Evolutionary conservation across 2,329 filamentous ascomycete genomes (phyloP).

Genomic region (Thelonectria blattea): DNA sequence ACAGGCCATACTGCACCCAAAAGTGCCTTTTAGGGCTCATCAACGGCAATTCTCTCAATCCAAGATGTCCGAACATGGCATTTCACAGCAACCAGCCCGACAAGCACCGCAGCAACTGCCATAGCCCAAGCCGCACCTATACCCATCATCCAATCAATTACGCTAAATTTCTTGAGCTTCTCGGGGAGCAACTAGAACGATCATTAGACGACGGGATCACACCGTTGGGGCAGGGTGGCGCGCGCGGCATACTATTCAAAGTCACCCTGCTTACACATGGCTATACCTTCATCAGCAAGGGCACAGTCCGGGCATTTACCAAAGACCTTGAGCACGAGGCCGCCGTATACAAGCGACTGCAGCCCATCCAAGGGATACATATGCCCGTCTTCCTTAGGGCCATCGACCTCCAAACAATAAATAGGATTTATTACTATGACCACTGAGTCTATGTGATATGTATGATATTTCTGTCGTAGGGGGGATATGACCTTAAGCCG

Average conservation of each 20-base stretch:
- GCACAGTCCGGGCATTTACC: constrained; percentile 43
- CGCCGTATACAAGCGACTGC: constrained; percentile 44
- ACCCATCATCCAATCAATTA: neutral
- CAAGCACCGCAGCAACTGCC: neutral
- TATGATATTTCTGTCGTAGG: constrained; percentile 46
- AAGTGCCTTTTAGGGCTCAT: constrained; percentile 7
- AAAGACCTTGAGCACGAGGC: constrained; percentile 45
- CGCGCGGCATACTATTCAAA: constrained; percentile 44
- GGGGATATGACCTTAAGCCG: constrained; percentile 28
- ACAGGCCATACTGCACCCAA: constrained; percentile 3
- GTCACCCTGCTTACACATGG: constrained; percentile 48
- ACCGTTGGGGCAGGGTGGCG: neutral
- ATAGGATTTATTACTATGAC: constrained; percentile 43
- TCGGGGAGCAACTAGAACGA: neutral
- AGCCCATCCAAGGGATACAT: constrained; percentile 42
- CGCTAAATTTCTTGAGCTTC: neutral
- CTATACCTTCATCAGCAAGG: constrained; percentile 53
- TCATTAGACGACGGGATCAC: constrained; percentile 5
- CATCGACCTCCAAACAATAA: constrained; percentile 43
- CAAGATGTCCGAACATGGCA: neutral
- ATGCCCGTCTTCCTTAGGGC: constrained; percentile 43
- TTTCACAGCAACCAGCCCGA: neutral
- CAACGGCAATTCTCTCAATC: neutral
- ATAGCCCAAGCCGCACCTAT: neutral
- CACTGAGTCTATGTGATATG: constrained; percentile 41